Conservation (phyloP, 768 basidiomycete genomes). For the Mycena leptocephala region DNA sequence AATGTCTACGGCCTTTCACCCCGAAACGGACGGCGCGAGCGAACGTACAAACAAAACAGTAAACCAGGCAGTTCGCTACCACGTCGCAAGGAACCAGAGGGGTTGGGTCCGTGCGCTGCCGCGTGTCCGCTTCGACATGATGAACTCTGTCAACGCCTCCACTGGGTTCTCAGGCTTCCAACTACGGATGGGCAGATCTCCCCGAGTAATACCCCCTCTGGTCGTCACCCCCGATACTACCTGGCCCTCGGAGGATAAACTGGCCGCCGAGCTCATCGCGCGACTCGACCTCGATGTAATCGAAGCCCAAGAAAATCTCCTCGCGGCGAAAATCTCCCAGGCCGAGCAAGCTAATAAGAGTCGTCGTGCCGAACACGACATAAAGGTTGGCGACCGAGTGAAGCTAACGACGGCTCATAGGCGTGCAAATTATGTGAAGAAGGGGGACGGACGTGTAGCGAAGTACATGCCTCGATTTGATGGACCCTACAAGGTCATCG, state of each 20-base stretch:
- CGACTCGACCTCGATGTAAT: conserved; percentile 29
- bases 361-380: conserved; percentile 32
- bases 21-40: not conserved
- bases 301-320: conserved; percentile 45
- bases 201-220: conserved; percentile 38
- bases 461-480: conserved; percentile 52
- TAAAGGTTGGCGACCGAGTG: conserved; percentile 47
- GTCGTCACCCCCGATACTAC: not conserved
- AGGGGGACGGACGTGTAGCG: conserved; percentile 28
- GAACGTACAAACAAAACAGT: conserved; percentile 33
- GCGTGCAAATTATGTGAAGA: conserved; percentile 28
- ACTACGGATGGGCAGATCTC: conserved; percentile 36
- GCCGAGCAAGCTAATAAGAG: conserved; percentile 39
- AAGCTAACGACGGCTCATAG: conserved; percentile 45
- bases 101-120: conserved; percentile 45
- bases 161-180: conserved; percentile 44
- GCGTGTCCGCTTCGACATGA: conserved; percentile 40
- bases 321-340: conserved; percentile 42
- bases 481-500: conserved; percentile 32
- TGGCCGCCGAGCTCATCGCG: not conserved
- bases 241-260: not conserved
- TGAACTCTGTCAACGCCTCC: conserved; percentile 39
- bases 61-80: conserved; percentile 36
- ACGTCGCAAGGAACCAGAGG: conserved; percentile 38
- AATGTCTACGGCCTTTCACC: conserved; percentile 12